A percentile compares a stretch with the other conserved stretches of the same genome.
phyloP scores from a whole-genome alignment of 2,329 filamentous ascomycete species.

The Colletotrichum chrysophilum region DNA sequence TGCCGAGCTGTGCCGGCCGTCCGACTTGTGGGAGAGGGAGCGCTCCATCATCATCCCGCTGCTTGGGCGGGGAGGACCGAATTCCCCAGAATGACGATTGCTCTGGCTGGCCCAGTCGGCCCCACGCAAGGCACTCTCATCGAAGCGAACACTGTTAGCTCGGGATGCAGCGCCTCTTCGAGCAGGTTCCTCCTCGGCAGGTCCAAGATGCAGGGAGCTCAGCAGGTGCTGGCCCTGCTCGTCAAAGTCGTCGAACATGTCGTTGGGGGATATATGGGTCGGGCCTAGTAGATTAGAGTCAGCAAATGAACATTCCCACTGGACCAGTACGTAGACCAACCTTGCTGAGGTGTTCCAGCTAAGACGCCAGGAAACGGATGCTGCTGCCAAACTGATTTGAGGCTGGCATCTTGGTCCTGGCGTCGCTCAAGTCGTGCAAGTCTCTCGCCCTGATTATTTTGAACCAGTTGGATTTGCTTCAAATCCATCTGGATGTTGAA shows the following conservation, averaged over 20 bases:
- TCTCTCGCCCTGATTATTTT: conserved; percentile 67
- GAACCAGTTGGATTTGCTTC: conserved; percentile 69
- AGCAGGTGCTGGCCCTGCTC: conserved; percentile 83
- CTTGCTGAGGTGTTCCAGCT: conserved; percentile 84
- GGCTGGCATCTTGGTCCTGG: conserved; percentile 69
- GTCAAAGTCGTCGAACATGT: conserved; percentile 90
- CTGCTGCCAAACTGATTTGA: conserved; percentile 89
- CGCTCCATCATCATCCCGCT: conserved; percentile 92
- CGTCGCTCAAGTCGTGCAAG: conserved; percentile 68
- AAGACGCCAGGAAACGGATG: conserved; percentile 90
- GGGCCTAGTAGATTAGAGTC: conserved; percentile 63
- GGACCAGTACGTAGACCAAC: conserved; percentile 54
- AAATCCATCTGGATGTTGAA: conserved; percentile 74
- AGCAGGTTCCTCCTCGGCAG: conserved; percentile 81
- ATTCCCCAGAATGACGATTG: conserved; percentile 82
- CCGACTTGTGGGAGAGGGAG: conserved; percentile 91
- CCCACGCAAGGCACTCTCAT: conserved; percentile 91
- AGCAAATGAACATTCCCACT: conserved; percentile 3
- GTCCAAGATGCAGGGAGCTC: conserved; percentile 81
- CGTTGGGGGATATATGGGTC: conserved; percentile 77
- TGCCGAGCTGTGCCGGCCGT: conserved; percentile 93
- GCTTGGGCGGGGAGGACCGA: conserved; percentile 76
- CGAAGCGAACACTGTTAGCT: conserved; percentile 96
- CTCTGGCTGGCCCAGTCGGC: conserved; percentile 81
- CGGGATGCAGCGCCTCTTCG: conserved; percentile 86